A percentile compares a stretch with the other conserved stretches of the same genome.
Conservation (phyloP, 2,329 filamentous ascomycete species). For the Fusarium sp. region DNA sequence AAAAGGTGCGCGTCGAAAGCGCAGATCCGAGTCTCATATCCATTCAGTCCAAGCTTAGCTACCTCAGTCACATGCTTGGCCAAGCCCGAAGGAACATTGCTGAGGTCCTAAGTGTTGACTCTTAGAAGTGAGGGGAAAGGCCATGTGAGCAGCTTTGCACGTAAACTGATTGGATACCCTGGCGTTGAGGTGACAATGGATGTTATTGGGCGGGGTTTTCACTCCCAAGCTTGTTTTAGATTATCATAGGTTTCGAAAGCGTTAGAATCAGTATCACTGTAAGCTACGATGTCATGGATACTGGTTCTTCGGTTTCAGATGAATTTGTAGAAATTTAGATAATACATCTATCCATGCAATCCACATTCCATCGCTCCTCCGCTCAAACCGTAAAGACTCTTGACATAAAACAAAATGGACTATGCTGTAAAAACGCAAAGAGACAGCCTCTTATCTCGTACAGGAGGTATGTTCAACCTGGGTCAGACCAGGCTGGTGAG, state of each 20-base stretch:
- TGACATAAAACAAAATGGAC: conserved; percentile 20
- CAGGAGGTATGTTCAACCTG: conserved; percentile 3
- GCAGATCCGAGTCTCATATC: conserved; percentile 88
- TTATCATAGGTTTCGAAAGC: neutral
- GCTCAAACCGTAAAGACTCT: conserved; percentile 17
- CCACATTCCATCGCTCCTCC: conserved; percentile 32
- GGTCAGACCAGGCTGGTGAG: neutral
- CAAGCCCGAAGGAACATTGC: conserved; percentile 76
- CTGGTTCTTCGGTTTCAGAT: conserved; percentile 10
- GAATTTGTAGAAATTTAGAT: conserved; percentile 37
- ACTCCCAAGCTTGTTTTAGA: neutral
- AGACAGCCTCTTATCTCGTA: conserved; percentile 25
- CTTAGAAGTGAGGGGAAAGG: conserved; percentile 33
- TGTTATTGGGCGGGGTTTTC: neutral
- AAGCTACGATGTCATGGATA: neutral
- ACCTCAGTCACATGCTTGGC: conserved; percentile 76
- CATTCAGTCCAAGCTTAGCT: conserved; percentile 82
- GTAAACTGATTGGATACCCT: conserved; percentile 43
- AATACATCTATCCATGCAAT: conserved; percentile 42
- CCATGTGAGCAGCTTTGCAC: conserved; percentile 24
- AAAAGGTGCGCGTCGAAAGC: conserved; percentile 89
- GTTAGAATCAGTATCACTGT: neutral
- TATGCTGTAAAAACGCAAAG: conserved; percentile 23
- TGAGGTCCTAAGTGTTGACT: conserved; percentile 76
- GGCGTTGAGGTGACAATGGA: conserved; percentile 25